Percentiles rank a stretch among this genome's conserved stretches.
Evolutionary conservation across 2,329 filamentous ascomycete genomes (phyloP).

Genomic region (Sporothrix sp.): DNA sequence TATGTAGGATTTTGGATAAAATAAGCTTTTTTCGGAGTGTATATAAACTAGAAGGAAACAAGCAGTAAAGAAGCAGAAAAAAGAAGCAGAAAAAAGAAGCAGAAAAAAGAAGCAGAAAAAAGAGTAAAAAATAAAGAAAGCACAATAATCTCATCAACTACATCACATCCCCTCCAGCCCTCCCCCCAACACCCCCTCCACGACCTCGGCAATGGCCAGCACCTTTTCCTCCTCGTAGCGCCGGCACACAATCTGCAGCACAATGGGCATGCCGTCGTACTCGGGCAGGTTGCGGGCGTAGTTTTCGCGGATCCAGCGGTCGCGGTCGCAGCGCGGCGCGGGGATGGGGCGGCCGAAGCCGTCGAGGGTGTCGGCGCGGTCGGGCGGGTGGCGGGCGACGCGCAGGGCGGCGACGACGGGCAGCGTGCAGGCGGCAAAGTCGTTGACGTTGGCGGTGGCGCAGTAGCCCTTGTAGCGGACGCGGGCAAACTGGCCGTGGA

Average conservation of each 20-base stretch:
- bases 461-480: slow-evolving; percentile 9
- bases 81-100: too few species aligned
- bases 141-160: not conserved
- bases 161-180: not conserved
- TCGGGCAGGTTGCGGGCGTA: not conserved
- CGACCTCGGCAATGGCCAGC: not conserved
- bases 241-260: not conserved
- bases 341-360: not conserved
- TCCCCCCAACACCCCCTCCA: not conserved
- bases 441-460: slow-evolving; percentile 3
- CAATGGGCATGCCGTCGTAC: not conserved
- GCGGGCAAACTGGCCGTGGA: slow-evolving; percentile 5
- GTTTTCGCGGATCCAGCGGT: not conserved
- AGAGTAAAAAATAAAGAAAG: too few species aligned
- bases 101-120: too few species aligned
- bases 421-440: slow-evolving; percentile 7
- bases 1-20: too few species aligned
- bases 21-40: too few species aligned
- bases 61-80: too few species aligned
- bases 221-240: not conserved
- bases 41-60: too few species aligned
- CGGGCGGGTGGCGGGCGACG: not conserved
- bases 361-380: not conserved
- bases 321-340: not conserved
- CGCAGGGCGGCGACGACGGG: not conserved